These are phyloP conservation scores for Clarireedia hainanense DNA, from an alignment of 2,329 filamentous ascomycete genomes.

Conservation along the genomic window DNA sequence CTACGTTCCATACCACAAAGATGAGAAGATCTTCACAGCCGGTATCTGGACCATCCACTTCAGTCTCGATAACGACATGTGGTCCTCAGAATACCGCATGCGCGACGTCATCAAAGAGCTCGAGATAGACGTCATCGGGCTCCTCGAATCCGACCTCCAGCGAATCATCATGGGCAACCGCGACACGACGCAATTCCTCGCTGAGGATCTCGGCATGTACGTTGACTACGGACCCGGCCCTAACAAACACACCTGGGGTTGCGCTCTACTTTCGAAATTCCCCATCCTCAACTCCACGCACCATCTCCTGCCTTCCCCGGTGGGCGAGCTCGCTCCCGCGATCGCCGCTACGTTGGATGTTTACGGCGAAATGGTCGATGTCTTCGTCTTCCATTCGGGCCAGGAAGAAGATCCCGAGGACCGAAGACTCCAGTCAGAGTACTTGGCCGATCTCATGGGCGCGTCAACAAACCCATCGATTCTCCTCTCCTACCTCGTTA, in stretches of 20 bases:
- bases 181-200: conserved; percentile 88
- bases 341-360: conserved; percentile 95
- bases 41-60: conserved; percentile 99
- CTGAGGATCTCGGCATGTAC: conserved; percentile 97
- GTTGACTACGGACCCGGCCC: conserved; percentile 95
- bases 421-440: conserved; percentile 75
- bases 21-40: conserved; percentile 81
- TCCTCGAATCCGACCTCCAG: conserved; percentile 87
- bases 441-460: conserved; percentile 83
- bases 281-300: conserved; percentile 96
- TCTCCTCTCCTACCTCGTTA: conserved; percentile 86
- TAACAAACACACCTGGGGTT: conserved; percentile 98
- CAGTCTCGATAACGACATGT: conserved; percentile 97
- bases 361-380: conserved; percentile 82
- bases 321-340: conserved; percentile 88
- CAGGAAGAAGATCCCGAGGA: conserved; percentile 96
- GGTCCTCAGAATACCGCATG: conserved; percentile 92
- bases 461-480: conserved; percentile 72
- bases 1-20: conserved; percentile 80
- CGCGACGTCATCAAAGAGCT: conserved; percentile 83
- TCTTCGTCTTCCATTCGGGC: conserved; percentile 97
- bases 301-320: conserved; percentile 85
- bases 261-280: conserved; percentile 89
- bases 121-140: conserved; percentile 95
- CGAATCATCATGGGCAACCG: conserved; percentile 99